Percentiles rank a stretch among this genome's conserved stretches.
Evolutionary conservation across 257 asterid species (phyloP).

Genomic region (Lavandula angustifolia): DNA sequence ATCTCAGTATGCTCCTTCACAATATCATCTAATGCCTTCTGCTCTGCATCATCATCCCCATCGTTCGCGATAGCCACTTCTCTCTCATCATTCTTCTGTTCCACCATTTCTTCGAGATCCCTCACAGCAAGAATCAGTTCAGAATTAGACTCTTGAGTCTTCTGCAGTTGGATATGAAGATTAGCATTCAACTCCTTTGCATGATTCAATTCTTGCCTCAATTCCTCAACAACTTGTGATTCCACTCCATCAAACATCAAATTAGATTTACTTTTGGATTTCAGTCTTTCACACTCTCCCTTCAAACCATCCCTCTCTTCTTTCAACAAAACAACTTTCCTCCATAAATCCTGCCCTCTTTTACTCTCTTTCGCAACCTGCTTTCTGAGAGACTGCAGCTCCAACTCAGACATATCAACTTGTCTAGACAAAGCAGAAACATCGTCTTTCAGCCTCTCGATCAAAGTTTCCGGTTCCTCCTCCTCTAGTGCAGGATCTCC

Average conservation of each 20-base stretch:
- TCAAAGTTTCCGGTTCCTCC: conserved; percentile 43
- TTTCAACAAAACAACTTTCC: conserved; percentile 56
- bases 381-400: conserved; percentile 84
- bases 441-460: conserved; percentile 67
- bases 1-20: conserved; percentile 68
- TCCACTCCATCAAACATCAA: conserved; percentile 54
- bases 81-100: conserved; percentile 59
- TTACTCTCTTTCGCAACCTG: conserved; percentile 81
- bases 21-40: conserved; percentile 73
- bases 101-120: conserved; percentile 87
- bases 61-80: conserved; percentile 33
- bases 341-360: conserved; percentile 63
- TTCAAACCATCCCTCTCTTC: conserved; percentile 71
- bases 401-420: conserved; percentile 71
- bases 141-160: conserved; percentile 86
- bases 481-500: conserved; percentile 57
- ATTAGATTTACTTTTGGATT: conserved; percentile 40
- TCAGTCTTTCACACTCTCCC: conserved; percentile 56
- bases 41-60: conserved; percentile 70
- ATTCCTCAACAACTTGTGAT: conserved; percentile 61
- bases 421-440: conserved; percentile 67
- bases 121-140: conserved; percentile 88
- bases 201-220: conserved; percentile 71
- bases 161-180: conserved; percentile 77
- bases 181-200: conserved; percentile 69